Evolutionary conservation across 208 protist species (phyloP).

Genomic region (Trypanosoma scelopori): DNA sequence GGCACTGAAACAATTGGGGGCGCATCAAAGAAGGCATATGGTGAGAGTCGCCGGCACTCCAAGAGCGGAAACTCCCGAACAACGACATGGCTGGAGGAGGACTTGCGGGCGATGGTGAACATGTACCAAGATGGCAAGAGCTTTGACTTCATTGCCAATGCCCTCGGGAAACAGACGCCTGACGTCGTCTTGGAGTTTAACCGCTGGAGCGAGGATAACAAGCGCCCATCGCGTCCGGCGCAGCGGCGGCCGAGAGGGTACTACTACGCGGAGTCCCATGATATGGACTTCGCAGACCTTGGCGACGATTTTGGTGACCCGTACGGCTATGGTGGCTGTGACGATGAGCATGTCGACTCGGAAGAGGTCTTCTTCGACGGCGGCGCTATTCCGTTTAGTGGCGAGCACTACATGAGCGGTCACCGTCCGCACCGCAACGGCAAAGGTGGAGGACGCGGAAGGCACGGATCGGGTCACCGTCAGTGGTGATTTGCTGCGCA

Average conservation of each 20-base stretch:
- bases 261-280: constrained; percentile 79
- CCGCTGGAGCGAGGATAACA: constrained; percentile 67
- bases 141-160: constrained; percentile 91
- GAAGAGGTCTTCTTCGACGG: constrained; percentile 35
- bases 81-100: constrained; percentile 70
- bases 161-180: constrained; percentile 60
- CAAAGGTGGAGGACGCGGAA: constrained; percentile 17
- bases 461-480: constrained; percentile 6
- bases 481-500: constrained; percentile 1
- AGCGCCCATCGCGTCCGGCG: constrained; percentile 28
- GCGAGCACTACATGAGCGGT: constrained; percentile 63
- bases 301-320: constrained; percentile 43
- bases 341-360: constrained; percentile 18
- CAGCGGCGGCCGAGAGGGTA: constrained; percentile 28
- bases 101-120: constrained; percentile 78
- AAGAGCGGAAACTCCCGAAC: constrained; percentile 30
- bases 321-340: constrained; percentile 52
- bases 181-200: constrained; percentile 84
- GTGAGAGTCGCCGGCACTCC: constrained; percentile 9
- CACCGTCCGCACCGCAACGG: constrained; percentile 23
- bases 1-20: constrained; percentile 7
- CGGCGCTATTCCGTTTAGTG: constrained; percentile 54
- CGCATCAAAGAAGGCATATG: constrained; percentile 16
- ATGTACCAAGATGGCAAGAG: constrained; percentile 92
- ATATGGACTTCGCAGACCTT: constrained; percentile 37